Evolutionary conservation across 805 yeast genomes (phyloP).

Genomic region (Saccharomycopsis malanga): DNA sequence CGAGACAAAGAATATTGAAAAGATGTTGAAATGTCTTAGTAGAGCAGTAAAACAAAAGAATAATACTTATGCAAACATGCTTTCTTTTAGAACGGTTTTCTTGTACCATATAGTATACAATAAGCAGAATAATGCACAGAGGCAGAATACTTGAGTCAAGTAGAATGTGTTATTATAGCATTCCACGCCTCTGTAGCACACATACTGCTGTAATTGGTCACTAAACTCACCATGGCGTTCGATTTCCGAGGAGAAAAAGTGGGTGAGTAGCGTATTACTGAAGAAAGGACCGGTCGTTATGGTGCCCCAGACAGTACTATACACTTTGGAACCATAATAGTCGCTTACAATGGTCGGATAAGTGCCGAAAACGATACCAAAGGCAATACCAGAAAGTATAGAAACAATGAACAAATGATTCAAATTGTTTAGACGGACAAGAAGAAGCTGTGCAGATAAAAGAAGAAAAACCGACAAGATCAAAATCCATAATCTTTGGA

Average conservation of each 20-base stretch:
- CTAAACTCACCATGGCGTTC: conserved; percentile 37
- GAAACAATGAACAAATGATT: conserved; percentile 44
- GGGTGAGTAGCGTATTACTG: conserved; percentile 46
- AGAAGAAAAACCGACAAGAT: conserved; percentile 34
- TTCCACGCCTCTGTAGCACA: conserved; percentile 37
- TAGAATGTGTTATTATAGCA: conserved; percentile 44
- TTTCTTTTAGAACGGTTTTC: conserved; percentile 7
- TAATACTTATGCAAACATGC: background rate
- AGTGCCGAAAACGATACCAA: conserved; percentile 66
- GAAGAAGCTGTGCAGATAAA: conserved; percentile 32
- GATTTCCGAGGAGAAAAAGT: conserved; percentile 48
- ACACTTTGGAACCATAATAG: conserved; percentile 56
- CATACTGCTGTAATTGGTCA: conserved; percentile 32
- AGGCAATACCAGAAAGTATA: conserved; percentile 51
- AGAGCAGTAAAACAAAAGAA: too few species aligned
- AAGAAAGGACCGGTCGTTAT: conserved; percentile 64
- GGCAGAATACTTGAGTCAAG: conserved; percentile 26
- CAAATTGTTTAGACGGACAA: conserved; percentile 33
- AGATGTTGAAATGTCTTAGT: too few species aligned
- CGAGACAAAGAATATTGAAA: too few species aligned
- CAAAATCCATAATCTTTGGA: conserved; percentile 64
- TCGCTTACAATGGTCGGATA: conserved; percentile 75
- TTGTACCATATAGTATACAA: conserved; percentile 24
- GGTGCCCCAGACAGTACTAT: conserved; percentile 73
- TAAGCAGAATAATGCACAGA: conserved; percentile 23